These are phyloP conservation scores for Patellifolia procumbens DNA, from an alignment of 179 eudicot genomes.

Conservation along the genomic window DNA sequence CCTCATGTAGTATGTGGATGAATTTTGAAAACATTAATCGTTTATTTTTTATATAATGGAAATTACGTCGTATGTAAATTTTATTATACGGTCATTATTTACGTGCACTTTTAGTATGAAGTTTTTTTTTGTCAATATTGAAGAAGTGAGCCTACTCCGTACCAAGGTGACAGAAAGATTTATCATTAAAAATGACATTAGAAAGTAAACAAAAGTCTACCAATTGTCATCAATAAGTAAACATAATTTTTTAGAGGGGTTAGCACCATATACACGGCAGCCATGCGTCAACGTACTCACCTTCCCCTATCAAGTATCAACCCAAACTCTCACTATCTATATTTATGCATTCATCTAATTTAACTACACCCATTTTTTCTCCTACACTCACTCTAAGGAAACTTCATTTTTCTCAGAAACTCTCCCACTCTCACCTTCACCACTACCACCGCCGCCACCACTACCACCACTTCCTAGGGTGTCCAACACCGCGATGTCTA, in stretches of 20 bases:
- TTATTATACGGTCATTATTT: too few relatives aligned
- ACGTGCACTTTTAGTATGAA: too few relatives aligned
- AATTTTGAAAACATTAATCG: too few relatives aligned
- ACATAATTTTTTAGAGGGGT: neutral
- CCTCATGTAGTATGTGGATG: too few relatives aligned
- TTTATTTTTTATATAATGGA: too few relatives aligned
- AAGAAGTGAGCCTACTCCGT: too few relatives aligned
- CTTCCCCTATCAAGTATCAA: neutral
- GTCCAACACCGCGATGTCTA: conserved; percentile 9
- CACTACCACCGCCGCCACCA: conserved; percentile 10
- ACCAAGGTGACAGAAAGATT: too few relatives aligned
- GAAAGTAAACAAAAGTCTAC: neutral
- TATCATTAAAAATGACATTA: neutral
- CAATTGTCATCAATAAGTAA: neutral
- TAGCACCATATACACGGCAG: conserved; percentile 23
- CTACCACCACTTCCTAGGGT: too few relatives aligned
- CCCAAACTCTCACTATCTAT: neutral
- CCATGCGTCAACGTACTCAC: conserved; percentile 15
- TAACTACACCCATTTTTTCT: neutral
- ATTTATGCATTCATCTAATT: conserved; percentile 9
- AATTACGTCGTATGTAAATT: too few relatives aligned
- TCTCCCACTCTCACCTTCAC: conserved; percentile 7
- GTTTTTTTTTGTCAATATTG: too few relatives aligned
- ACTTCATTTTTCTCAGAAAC: neutral
- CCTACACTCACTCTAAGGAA: neutral